Conservation (phyloP, 805 yeast genomes). For the Yamadazyma ubonensis region DNA sequence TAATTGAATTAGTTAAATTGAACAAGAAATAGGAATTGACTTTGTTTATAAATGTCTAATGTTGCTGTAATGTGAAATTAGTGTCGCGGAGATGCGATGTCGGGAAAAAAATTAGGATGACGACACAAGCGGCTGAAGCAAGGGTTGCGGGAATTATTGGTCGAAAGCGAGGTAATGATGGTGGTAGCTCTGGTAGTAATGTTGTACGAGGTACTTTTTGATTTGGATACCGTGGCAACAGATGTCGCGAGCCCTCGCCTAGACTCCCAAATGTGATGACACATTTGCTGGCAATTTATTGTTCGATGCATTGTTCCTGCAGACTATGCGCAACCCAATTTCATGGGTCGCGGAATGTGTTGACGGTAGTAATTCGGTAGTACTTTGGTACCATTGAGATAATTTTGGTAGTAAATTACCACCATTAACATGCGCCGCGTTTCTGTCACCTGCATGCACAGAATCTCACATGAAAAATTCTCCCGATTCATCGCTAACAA, state of each 20-base stretch:
- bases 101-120: background rate
- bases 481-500: background rate
- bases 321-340: background rate
- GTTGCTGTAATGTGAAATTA: conserved; percentile 6
- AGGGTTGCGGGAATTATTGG: background rate
- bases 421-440: background rate
- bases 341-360: too few relatives aligned
- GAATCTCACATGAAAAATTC: background rate
- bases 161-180: background rate
- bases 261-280: conserved; percentile 2
- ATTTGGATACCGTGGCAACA: background rate
- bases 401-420: too few relatives aligned
- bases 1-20: background rate
- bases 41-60: conserved; percentile 6
- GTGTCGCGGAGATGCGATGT: conserved; percentile 7
- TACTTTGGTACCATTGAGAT: too few relatives aligned
- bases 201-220: background rate
- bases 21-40: conserved; percentile 1
- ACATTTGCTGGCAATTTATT: conserved; percentile 5
- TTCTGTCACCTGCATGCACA: background rate
- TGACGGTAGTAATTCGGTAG: too few relatives aligned
- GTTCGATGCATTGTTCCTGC: conserved; percentile 7
- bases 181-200: too few relatives aligned
- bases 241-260: background rate
- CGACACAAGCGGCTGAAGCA: conserved; percentile 6